Conservation (phyloP, 805 yeast species). For the Schizosaccharomyces osmophilus region DNA sequence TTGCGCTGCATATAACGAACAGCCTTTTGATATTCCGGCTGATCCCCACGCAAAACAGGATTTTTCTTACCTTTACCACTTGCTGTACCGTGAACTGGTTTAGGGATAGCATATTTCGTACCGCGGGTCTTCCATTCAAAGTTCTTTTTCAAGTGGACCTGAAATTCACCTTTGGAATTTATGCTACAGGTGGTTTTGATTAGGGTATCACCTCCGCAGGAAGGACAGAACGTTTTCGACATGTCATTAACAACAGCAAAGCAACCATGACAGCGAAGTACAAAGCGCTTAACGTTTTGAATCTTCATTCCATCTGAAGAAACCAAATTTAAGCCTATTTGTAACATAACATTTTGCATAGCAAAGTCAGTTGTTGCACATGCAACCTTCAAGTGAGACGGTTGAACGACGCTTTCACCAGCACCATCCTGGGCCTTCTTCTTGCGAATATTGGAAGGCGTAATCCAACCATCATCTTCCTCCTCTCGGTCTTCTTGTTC, state of each 20-base stretch:
- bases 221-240: constrained; percentile 59
- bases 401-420: constrained; percentile 11
- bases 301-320: constrained; percentile 58
- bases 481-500: constrained; percentile 36
- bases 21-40: constrained; percentile 75
- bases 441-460: constrained; percentile 58
- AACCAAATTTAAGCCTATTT: constrained; percentile 67
- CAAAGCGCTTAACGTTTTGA: constrained; percentile 63
- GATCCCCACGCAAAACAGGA: constrained; percentile 35
- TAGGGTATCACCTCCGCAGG: constrained; percentile 84
- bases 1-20: background rate
- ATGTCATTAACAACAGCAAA: constrained; percentile 21
- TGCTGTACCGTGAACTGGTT: constrained; percentile 55
- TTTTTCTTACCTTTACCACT: constrained; percentile 26
- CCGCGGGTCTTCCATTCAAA: constrained; percentile 90
- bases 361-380: constrained; percentile 92
- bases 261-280: constrained; percentile 95
- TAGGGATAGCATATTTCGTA: constrained; percentile 51
- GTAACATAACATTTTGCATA: constrained; percentile 82
- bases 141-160: constrained; percentile 71
- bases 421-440: constrained; percentile 30
- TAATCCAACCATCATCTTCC: constrained; percentile 78
- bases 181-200: constrained; percentile 28
- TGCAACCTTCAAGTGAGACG: constrained; percentile 41
- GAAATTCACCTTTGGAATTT: constrained; percentile 45